phyloP scores from a whole-genome alignment of 140 eudicot species.

The Bidens hawaiensis region DNA sequence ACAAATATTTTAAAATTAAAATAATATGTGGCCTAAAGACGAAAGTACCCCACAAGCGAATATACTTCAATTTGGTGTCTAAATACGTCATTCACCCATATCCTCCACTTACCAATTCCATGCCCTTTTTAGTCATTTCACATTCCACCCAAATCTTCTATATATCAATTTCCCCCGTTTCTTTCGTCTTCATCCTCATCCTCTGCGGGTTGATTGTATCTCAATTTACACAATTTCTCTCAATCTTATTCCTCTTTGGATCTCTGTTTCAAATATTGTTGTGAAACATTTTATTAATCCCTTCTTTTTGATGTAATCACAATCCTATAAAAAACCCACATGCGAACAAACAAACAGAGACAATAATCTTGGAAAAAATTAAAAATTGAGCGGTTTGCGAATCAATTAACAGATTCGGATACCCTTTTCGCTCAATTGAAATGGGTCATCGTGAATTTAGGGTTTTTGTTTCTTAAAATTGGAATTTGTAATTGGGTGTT shows the following conservation, averaged over 20 bases:
- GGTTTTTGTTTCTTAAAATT: not conserved
- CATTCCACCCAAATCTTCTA: slow-evolving; percentile 14
- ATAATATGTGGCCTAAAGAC: not conserved
- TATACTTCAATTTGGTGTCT: slow-evolving; percentile 16
- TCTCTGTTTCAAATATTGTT: not conserved
- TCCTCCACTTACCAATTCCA: slow-evolving; percentile 16
- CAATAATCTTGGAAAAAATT: not conserved
- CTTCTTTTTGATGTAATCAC: not conserved
- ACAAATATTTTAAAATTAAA: not conserved
- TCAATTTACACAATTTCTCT: slow-evolving; percentile 9
- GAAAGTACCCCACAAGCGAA: slow-evolving; percentile 17
- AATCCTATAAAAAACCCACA: not conserved
- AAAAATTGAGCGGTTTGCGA: slow-evolving; percentile 1
- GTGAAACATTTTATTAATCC: not conserved
- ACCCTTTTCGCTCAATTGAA: not conserved
- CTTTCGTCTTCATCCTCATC: slow-evolving; percentile 43
- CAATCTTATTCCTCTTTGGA: slow-evolving; percentile 23
- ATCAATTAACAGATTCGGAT: not conserved
- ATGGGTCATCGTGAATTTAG: too few relatives aligned
- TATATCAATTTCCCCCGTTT: slow-evolving; percentile 18
- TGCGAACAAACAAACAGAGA: slow-evolving; percentile 5
- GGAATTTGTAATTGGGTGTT: slow-evolving; percentile 10
- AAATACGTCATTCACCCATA: slow-evolving; percentile 23
- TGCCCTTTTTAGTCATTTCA: slow-evolving; percentile 50
- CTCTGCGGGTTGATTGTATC: slow-evolving; percentile 43